phyloP scores from a whole-genome alignment of 2,329 filamentous ascomycete species.

The Elsinoe australis region DNA sequence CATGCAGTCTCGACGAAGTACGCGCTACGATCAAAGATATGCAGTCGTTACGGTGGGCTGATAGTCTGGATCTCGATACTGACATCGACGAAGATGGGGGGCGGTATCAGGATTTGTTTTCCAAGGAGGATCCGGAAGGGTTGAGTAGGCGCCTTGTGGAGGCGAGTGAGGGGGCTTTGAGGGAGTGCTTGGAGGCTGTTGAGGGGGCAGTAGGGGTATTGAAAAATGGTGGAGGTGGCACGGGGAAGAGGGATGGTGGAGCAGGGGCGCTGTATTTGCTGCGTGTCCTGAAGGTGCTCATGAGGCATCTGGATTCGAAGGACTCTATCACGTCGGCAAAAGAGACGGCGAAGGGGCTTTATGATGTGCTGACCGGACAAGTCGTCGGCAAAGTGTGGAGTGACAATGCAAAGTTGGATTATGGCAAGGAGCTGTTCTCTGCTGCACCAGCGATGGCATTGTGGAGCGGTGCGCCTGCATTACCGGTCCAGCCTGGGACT shows the following conservation, averaged over 20 bases:
- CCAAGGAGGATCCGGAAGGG: constrained; percentile 60
- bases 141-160: constrained; percentile 40
- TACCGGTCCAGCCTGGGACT: constrained; percentile 74
- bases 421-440: constrained; percentile 4
- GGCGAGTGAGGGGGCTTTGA: constrained; percentile 41
- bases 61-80: constrained; percentile 57
- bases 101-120: constrained; percentile 58
- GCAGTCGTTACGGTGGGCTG: constrained; percentile 64
- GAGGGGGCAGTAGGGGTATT: constrained; percentile 11
- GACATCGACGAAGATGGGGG: constrained; percentile 44
- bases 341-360: constrained; percentile 46
- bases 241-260: constrained; percentile 29
- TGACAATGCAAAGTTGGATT: not conserved
- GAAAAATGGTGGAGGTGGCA: not conserved
- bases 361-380: constrained; percentile 51
- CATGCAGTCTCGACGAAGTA: constrained; percentile 61
- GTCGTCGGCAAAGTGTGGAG: constrained; percentile 34
- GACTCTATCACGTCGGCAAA: not conserved
- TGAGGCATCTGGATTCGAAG: constrained; percentile 51
- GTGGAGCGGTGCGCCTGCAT: constrained; percentile 69
- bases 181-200: constrained; percentile 27
- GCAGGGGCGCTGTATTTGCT: constrained; percentile 56
- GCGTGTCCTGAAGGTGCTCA: constrained; percentile 66
- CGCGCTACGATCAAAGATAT: constrained; percentile 57
- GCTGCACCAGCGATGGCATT: constrained; percentile 55